Percentiles rank a stretch among this genome's conserved stretches.
Conservation (phyloP, 2,329 filamentous ascomycete genomes). For the Calonectria crousiana region DNA sequence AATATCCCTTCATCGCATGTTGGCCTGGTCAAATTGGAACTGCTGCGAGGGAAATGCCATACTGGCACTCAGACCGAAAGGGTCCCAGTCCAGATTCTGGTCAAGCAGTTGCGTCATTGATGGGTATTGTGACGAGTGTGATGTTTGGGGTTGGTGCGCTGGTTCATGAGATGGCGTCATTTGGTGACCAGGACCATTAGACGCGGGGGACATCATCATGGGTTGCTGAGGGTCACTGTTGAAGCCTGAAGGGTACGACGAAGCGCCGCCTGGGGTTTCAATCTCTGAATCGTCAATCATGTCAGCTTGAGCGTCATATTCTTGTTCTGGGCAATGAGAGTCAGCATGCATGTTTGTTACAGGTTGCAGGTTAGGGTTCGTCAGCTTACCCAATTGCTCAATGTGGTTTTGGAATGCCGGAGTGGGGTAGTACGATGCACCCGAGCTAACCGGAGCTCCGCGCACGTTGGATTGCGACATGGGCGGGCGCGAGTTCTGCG, state of each 20-base stretch:
- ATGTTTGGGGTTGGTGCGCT: constrained; percentile 47
- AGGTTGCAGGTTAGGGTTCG: constrained; percentile 60
- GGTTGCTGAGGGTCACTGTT: constrained; percentile 60
- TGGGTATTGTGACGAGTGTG: constrained; percentile 63
- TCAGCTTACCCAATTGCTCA: constrained; percentile 91
- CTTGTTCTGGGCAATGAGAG: constrained; percentile 84
- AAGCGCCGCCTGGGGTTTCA: constrained; percentile 74
- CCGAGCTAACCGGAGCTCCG: constrained; percentile 53
- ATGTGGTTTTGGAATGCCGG: constrained; percentile 91
- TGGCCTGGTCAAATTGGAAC: constrained; percentile 78
- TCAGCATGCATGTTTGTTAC: constrained; percentile 70
- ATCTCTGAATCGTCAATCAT: constrained; percentile 87
- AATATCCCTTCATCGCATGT: constrained; percentile 55
- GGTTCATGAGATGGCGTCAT: constrained; percentile 52
- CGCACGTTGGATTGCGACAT: constrained; percentile 53
- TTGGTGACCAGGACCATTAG: constrained; percentile 53
- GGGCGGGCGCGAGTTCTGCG: constrained; percentile 45
- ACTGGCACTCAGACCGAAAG: constrained; percentile 91
- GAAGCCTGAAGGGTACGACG: constrained; percentile 72
- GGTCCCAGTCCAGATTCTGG: constrained; percentile 90
- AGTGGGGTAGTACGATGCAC: constrained; percentile 79
- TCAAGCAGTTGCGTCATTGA: constrained; percentile 76
- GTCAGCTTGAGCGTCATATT: constrained; percentile 92
- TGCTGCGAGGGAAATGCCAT: constrained; percentile 94
- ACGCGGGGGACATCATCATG: constrained; percentile 56